phyloP scores from a whole-genome alignment of 1,139 yeast genomes.

The Diutina mesorugosa region DNA sequence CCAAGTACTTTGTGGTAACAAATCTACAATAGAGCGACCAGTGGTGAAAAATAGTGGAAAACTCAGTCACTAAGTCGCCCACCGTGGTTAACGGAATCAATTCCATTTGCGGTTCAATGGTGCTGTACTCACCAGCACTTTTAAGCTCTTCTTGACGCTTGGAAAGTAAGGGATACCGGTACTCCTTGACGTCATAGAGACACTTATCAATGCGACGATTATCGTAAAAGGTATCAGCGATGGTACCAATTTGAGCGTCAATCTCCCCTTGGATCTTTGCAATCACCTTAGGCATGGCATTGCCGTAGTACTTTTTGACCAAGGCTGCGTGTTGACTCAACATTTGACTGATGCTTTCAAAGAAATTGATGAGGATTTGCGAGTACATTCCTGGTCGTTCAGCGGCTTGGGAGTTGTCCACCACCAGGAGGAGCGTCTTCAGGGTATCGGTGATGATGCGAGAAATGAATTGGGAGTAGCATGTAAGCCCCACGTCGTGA shows the following conservation, averaged over 20 bases:
- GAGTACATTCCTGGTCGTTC: conserved; percentile 40
- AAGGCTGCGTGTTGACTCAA: conserved; percentile 77
- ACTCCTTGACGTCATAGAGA: conserved; percentile 42
- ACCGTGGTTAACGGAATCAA: conserved; percentile 35
- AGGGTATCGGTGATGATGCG: conserved; percentile 73
- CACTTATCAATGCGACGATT: conserved; percentile 45
- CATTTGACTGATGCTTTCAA: conserved; percentile 78
- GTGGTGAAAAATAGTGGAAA: conserved; percentile 65
- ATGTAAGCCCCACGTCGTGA: conserved; percentile 57
- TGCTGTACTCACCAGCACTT: not conserved
- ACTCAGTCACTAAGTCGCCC: conserved; percentile 49
- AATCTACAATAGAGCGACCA: conserved; percentile 82
- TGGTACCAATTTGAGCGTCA: conserved; percentile 81
- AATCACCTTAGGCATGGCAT: conserved; percentile 56
- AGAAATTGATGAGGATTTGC: conserved; percentile 57
- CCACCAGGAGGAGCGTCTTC: conserved; percentile 38
- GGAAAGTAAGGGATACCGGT: conserved; percentile 38
- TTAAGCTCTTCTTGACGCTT: conserved; percentile 8
- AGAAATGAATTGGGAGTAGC: conserved; percentile 79
- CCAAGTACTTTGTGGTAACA: conserved; percentile 41
- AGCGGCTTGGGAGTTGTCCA: conserved; percentile 15
- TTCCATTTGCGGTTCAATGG: conserved; percentile 8
- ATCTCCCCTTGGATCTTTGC: conserved; percentile 73
- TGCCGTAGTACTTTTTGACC: conserved; percentile 60
- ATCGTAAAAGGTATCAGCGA: conserved; percentile 79